Conservation (phyloP, 2,329 filamentous ascomycete species). For the Colletotrichum filicis region DNA sequence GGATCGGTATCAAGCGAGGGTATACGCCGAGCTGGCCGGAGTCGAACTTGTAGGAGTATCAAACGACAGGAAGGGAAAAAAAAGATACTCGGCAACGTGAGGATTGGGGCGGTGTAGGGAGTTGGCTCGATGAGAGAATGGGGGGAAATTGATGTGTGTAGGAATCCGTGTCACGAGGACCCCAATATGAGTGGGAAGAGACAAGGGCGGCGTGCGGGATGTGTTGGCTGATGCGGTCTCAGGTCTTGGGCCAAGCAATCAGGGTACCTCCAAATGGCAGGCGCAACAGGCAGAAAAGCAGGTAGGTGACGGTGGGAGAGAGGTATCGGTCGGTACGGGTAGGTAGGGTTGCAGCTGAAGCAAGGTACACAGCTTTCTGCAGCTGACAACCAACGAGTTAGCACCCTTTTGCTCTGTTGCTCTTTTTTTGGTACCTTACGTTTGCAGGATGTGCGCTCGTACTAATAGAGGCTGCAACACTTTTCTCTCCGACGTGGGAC, state of each 20-base stretch:
- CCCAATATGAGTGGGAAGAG: conserved; percentile 13
- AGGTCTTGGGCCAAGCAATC: conserved; percentile 1
- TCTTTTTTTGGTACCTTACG: not conserved
- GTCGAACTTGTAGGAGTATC: not conserved
- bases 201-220: conserved; percentile 30
- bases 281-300: conserved; percentile 4
- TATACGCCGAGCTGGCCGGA: not conserved
- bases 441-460: not conserved
- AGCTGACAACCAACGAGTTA: not conserved
- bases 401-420: not conserved
- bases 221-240: conserved; percentile 29
- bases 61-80: not conserved
- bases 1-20: not conserved
- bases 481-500: not conserved
- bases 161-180: conserved; percentile 30
- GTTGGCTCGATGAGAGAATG: conserved; percentile 21
- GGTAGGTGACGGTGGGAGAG: not conserved
- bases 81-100: conserved; percentile 3
- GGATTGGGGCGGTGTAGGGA: conserved; percentile 13
- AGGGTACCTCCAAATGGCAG: not conserved
- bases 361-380: conserved; percentile 6
- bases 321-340: not conserved
- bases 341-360: conserved; percentile 10
- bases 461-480: not conserved
- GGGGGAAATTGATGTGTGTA: conserved; percentile 29